Evolutionary conservation across 345 rosid species (phyloP).

Genomic region (Nephelium lappaceum): DNA sequence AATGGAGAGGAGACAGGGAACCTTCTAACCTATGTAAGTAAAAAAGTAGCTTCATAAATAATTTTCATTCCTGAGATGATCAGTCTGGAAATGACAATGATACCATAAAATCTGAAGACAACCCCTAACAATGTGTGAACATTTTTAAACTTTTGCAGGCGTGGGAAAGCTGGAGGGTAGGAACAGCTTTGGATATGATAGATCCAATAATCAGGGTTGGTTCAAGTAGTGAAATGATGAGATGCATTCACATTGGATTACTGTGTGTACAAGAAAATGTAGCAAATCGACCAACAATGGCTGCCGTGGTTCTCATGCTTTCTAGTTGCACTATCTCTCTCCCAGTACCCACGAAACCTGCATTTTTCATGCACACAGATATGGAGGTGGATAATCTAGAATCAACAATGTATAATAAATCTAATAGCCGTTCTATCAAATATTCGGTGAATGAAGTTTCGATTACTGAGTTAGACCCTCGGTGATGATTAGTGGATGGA

Average conservation of each 20-base stretch:
- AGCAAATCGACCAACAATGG: constrained; percentile 49
- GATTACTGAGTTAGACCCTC: constrained; percentile 26
- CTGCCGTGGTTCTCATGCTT: constrained; percentile 50
- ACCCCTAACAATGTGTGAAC: neutral
- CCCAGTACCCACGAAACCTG: constrained; percentile 45
- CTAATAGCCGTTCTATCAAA: neutral
- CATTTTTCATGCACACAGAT: constrained; percentile 31
- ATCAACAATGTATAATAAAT: neutral
- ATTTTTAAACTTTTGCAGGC: constrained; percentile 34
- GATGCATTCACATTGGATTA: constrained; percentile 60
- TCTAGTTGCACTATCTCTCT: constrained; percentile 41
- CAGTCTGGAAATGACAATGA: neutral
- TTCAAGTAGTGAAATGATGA: constrained; percentile 37
- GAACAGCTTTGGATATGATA: constrained; percentile 28
- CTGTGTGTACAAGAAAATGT: constrained; percentile 59
- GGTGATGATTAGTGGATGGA: neutral
- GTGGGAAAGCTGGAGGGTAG: constrained; percentile 62
- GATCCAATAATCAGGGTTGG: constrained; percentile 39
- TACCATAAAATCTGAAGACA: neutral
- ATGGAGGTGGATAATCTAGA: constrained; percentile 5
- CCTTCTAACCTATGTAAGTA: constrained; percentile 28
- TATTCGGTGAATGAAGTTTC: constrained; percentile 15
- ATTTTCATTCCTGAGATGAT: too few relatives aligned
- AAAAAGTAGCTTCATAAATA: neutral
- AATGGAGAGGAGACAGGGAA: constrained; percentile 15